Conservation (phyloP, 805 yeast genomes). For the Lachancea quebecensis region DNA sequence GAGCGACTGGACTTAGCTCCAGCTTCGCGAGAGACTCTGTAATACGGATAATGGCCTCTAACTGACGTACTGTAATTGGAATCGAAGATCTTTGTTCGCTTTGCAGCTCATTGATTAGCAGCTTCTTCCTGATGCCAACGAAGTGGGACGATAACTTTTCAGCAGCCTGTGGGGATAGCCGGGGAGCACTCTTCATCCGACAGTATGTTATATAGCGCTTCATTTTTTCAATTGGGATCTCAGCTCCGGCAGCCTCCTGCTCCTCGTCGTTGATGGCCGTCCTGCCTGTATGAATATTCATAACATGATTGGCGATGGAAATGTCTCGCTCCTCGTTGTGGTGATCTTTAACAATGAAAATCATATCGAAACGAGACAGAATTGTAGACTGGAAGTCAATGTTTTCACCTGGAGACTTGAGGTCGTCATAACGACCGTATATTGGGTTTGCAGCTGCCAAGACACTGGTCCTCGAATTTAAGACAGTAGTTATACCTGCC, state of each 20-base stretch:
- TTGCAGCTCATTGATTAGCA: constrained; percentile 72
- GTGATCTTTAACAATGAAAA: constrained; percentile 92
- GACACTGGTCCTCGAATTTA: constrained; percentile 93
- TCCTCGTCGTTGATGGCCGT: constrained; percentile 36
- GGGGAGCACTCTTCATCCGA: constrained; percentile 85
- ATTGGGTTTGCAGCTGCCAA: constrained; percentile 98
- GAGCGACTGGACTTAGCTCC: constrained; percentile 74
- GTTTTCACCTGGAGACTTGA: constrained; percentile 95
- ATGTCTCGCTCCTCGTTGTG: constrained; percentile 82
- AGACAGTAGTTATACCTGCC: constrained; percentile 96
- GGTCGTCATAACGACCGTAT: constrained; percentile 92
- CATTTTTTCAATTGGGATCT: constrained; percentile 85
- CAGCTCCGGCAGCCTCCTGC: constrained; percentile 57
- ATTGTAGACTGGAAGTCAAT: constrained; percentile 97
- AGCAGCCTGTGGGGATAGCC: constrained; percentile 81
- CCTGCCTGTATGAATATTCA: constrained; percentile 88
- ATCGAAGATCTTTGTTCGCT: constrained; percentile 88
- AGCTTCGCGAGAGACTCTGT: constrained; percentile 90
- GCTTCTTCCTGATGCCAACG: constrained; percentile 78
- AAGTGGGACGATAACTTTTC: constrained; percentile 88
- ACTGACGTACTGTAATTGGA: constrained; percentile 95
- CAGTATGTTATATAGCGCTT: constrained; percentile 88
- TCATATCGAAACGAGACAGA: constrained; percentile 97
- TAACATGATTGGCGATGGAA: constrained; percentile 88
- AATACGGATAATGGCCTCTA: constrained; percentile 94